These are phyloP conservation scores for Yueomyces sinensis DNA, from an alignment of 805 yeast genomes.

Conservation along the genomic window DNA sequence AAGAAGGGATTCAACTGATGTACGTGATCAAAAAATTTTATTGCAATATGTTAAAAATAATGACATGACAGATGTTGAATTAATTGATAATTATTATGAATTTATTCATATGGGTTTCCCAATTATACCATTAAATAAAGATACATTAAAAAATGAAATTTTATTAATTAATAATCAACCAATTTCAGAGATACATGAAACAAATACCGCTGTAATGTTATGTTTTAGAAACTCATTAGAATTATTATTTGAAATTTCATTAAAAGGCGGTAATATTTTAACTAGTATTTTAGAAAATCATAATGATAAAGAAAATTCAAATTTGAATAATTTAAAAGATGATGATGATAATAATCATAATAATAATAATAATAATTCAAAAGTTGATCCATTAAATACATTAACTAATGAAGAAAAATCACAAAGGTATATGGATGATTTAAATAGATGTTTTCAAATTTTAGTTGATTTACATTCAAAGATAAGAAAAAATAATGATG, in stretches of 20 bases:
- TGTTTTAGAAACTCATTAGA: conserved; percentile 25
- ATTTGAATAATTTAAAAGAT: not conserved
- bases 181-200: conserved; percentile 18
- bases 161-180: conserved; percentile 21
- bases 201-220: conserved; percentile 19
- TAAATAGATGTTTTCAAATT: conserved; percentile 22
- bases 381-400: not conserved
- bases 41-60: conserved; percentile 4
- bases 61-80: conserved; percentile 23
- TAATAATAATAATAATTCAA: conserved; percentile 1
- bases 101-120: conserved; percentile 30
- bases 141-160: conserved; percentile 19
- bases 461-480: conserved; percentile 22
- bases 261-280: conserved; percentile 8
- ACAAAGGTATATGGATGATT: conserved; percentile 12
- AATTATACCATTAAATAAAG: conserved; percentile 25
- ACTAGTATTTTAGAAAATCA: conserved; percentile 8
- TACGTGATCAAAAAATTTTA: no score
- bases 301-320: not conserved
- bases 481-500: conserved; percentile 16
- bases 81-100: conserved; percentile 34
- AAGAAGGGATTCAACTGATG: not conserved
- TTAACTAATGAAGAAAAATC: not conserved
- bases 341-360: conserved; percentile 1
- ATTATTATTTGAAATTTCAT: conserved; percentile 17